These are phyloP conservation scores for Neocatenulostroma microsporum DNA, from an alignment of 2,329 filamentous ascomycete species.

Conservation along the genomic window DNA sequence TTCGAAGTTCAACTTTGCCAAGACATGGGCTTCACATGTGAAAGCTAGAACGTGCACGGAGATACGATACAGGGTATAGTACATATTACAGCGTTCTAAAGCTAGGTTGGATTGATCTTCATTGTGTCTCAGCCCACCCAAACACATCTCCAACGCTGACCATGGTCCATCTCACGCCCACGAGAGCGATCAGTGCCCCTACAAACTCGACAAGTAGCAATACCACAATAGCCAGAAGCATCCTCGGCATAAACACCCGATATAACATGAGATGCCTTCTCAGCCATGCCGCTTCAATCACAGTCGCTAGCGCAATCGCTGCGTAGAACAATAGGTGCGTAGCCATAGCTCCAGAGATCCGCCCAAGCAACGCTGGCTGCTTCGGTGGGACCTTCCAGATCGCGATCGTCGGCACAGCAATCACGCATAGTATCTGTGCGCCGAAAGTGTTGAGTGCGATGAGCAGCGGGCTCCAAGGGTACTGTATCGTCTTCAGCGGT, in stretches of 20 bases:
- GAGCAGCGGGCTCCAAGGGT: slow-evolving; percentile 81
- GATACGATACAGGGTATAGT: not conserved
- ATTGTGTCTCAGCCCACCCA: slow-evolving; percentile 52
- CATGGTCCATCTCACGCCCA: slow-evolving; percentile 67
- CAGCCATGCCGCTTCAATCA: slow-evolving; percentile 81
- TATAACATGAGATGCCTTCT: slow-evolving; percentile 94
- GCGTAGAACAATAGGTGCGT: slow-evolving; percentile 77
- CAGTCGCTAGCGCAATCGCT: slow-evolving; percentile 74
- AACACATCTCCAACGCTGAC: slow-evolving; percentile 79
- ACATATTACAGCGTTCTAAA: not conserved
- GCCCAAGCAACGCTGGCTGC: slow-evolving; percentile 55
- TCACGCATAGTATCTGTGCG: slow-evolving; percentile 73
- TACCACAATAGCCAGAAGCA: slow-evolving; percentile 69
- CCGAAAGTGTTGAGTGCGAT: slow-evolving; percentile 82
- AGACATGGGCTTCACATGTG: not conserved
- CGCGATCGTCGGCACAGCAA: slow-evolving; percentile 70
- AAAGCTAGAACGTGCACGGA: not conserved
- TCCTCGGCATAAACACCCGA: slow-evolving; percentile 83
- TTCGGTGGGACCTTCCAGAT: slow-evolving; percentile 85
- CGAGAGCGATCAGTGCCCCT: slow-evolving; percentile 60
- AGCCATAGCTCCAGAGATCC: slow-evolving; percentile 61
- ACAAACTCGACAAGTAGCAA: slow-evolving; percentile 72
- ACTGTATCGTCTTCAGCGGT: slow-evolving; percentile 69
- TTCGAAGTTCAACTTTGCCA: no score
- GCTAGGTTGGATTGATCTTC: not conserved